These are phyloP conservation scores for Phaeosphaeriaceae sp. DNA, from an alignment of 2,329 filamentous ascomycete species.

Conservation along the genomic window DNA sequence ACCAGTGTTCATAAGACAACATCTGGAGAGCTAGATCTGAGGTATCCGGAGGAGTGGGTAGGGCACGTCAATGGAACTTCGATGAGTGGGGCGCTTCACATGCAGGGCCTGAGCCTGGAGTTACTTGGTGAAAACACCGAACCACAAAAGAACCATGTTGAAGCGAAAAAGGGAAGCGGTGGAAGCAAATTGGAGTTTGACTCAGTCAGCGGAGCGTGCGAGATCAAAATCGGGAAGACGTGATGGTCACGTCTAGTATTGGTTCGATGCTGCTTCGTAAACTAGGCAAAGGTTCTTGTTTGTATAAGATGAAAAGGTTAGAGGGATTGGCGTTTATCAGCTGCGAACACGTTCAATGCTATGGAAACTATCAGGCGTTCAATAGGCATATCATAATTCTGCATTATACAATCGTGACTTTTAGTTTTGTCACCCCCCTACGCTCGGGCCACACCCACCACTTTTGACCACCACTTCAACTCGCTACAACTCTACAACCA, in stretches of 20 bases:
- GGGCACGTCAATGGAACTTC: slow-evolving; percentile 47
- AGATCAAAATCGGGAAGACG: slow-evolving; percentile 40
- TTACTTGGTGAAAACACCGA: slow-evolving; percentile 36
- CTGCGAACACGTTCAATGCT: too few species aligned
- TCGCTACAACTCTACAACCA: too few species aligned
- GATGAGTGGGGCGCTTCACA: slow-evolving; percentile 45
- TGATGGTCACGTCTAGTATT: slow-evolving; percentile 10
- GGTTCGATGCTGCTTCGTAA: background rate
- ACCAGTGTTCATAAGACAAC: slow-evolving; percentile 45
- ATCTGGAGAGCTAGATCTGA: slow-evolving; percentile 44
- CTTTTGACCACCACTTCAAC: too few species aligned
- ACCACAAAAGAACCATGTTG: slow-evolving; percentile 39
- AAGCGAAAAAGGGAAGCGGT: slow-evolving; percentile 50
- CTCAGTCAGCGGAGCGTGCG: slow-evolving; percentile 40
- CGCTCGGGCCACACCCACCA: too few species aligned
- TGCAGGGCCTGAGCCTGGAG: slow-evolving; percentile 49
- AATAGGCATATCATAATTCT: too few species aligned
- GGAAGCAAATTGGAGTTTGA: slow-evolving; percentile 43
- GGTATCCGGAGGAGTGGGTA: slow-evolving; percentile 53
- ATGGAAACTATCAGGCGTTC: too few species aligned
- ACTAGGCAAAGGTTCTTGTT: background rate
- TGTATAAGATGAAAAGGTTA: too few species aligned
- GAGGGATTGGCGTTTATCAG: too few species aligned
- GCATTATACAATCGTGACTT: too few species aligned
- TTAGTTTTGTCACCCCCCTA: too few species aligned